Base-by-base conservation (phyloP, 169 alveolate genomes). In the Cryptosporidium viatorum region DNA sequence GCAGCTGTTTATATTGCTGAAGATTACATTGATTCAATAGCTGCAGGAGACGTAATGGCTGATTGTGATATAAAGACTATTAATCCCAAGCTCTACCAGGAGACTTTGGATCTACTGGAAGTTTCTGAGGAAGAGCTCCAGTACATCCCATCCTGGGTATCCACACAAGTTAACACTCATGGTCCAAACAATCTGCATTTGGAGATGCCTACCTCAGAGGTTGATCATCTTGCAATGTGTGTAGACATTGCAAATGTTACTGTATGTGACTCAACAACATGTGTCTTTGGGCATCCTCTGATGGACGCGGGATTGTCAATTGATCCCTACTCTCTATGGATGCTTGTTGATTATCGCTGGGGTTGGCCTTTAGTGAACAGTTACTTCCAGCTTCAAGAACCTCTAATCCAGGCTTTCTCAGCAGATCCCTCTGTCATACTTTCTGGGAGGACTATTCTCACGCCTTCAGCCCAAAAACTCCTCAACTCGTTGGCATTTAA, bases 1-100 rank as follows among this genome's bases (percentile, higher is more conserved):
- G 95, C 95, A 4, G 97, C 97, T 33, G 93, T 96, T 0, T 96
- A 96, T 85, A 85, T 96, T 5, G 96, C 97, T n/a, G 97, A 95
- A 59, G 97, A 93, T 84, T 96, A 96, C 91, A 95, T 93, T 75
- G 97, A 95, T 70, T 91, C 94, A 85, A 67, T 94, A 26, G 95
- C 92, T 69, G 96, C 94, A 39, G 96, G 96, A 18, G 97, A 94
- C 14, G 93, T 94, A 21, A 93, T 93, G 48, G 92, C 93, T 10
- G 62, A 73, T 9, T 95, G 94, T 26, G 94, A 94, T 91, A 41
- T 94, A 39, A 89, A 91, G 86, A 62, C 91, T 37, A 91, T 94
- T 92, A 94, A 94, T 84, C 97, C 96, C 39, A 84, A 71, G 21
- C 86, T 93, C 29, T 93, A 80, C 85, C 91, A 93, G 55, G 92